Evolutionary conservation across 1,139 yeast species (phyloP).

Genomic region (Nakaseomyces glabratus): DNA sequence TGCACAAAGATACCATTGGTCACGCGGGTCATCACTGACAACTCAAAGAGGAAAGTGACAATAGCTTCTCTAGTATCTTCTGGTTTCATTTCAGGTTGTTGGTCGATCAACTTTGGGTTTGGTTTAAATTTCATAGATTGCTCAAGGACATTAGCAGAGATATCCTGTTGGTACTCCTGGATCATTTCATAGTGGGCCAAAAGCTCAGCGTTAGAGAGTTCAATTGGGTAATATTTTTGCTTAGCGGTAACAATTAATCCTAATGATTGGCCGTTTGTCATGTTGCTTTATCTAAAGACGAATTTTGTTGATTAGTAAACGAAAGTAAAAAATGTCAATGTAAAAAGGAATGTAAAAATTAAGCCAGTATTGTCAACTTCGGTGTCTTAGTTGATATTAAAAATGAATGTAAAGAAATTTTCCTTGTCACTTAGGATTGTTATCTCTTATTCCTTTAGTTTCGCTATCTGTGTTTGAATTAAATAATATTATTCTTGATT

Average conservation of each 20-base stretch:
- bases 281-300: too few species aligned
- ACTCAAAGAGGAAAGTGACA: conserved; percentile 49
- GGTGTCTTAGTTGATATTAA: too few species aligned
- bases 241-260: conserved; percentile 33
- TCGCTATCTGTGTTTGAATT: too few species aligned
- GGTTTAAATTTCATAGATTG: conserved; percentile 38
- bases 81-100: conserved; percentile 56
- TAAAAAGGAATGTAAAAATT: too few species aligned
- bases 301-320: too few species aligned
- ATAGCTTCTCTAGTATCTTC: conserved; percentile 40
- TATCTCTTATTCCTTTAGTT: too few species aligned
- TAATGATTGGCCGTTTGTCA: too few species aligned
- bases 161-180: conserved; percentile 46
- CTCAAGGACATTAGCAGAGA: conserved; percentile 38
- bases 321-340: too few species aligned
- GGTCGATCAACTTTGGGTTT: conserved; percentile 45
- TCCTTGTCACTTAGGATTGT: too few species aligned
- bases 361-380: too few species aligned
- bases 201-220: conserved; percentile 44
- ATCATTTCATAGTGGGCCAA: conserved; percentile 39
- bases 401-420: too few species aligned
- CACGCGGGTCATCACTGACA: conserved; percentile 49
- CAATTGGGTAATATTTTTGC: conserved; percentile 40
- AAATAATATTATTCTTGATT: too few species aligned
- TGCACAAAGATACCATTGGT: conserved; percentile 51